Evolutionary conservation across 331 rosid species (phyloP).

Genomic region (Malus hybrid): DNA sequence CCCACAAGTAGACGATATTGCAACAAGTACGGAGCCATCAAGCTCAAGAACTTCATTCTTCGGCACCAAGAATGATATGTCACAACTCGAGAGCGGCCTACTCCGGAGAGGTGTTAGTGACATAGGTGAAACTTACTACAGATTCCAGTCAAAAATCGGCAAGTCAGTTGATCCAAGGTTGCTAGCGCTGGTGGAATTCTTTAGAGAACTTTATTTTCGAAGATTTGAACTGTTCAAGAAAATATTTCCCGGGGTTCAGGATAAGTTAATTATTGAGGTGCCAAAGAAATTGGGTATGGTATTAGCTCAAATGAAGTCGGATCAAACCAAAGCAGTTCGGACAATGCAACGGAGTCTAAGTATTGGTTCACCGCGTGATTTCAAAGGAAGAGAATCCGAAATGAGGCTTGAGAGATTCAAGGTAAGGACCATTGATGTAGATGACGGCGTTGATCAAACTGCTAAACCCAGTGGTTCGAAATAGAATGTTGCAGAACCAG

Average conservation of each 20-base stretch:
- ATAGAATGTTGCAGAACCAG: too few relatives aligned
- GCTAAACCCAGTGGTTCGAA: background rate
- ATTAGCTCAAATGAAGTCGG: background rate
- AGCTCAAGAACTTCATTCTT: background rate
- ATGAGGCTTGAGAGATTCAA: conserved; percentile 25
- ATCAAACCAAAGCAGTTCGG: background rate
- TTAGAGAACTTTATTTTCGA: conserved; percentile 23
- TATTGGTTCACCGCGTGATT: conserved; percentile 12
- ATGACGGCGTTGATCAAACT: background rate
- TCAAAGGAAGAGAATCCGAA: background rate
- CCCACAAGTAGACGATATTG: background rate
- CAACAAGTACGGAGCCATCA: background rate
- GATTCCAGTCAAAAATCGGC: background rate
- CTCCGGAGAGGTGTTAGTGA: background rate
- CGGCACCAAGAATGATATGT: conserved; percentile 13
- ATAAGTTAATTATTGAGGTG: background rate
- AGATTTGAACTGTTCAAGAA: conserved; percentile 15
- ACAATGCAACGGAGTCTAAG: conserved; percentile 29
- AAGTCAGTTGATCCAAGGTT: conserved; percentile 14
- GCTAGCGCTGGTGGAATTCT: conserved; percentile 19
- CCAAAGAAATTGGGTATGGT: background rate
- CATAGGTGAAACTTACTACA: background rate
- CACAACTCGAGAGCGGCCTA: conserved; percentile 15
- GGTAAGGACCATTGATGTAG: conserved; percentile 11
- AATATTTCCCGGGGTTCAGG: conserved; percentile 4